Evolutionary conservation across 768 basidiomycete genomes (phyloP).

Genomic region (Hemileccinum impolitum): DNA sequence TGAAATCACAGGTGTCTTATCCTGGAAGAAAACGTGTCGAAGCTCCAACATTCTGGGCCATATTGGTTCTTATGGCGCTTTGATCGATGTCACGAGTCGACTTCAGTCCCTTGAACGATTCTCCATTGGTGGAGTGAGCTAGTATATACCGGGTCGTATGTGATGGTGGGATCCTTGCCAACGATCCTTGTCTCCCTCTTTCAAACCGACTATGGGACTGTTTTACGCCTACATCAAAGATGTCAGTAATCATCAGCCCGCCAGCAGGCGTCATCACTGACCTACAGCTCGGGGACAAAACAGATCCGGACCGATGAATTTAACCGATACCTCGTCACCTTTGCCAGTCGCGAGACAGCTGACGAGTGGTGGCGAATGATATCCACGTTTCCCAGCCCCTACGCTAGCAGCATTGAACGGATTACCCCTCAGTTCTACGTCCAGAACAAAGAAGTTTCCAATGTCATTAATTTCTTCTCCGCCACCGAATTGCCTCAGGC

Average conservation of each 20-base stretch:
- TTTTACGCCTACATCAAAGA: constrained; percentile 2
- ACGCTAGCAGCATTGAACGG: background rate
- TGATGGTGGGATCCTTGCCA: too few species aligned
- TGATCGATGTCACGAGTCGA: too few species aligned
- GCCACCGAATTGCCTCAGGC: background rate
- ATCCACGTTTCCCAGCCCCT: constrained; percentile 10
- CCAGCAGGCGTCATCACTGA: background rate
- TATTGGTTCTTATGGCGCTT: too few species aligned
- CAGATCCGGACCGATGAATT: background rate
- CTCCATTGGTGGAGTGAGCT: too few species aligned
- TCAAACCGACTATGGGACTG: background rate
- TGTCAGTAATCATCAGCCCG: background rate
- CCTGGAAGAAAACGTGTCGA: too few species aligned
- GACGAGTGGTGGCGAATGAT: constrained; percentile 28
- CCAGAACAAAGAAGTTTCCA: background rate
- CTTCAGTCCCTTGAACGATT: too few species aligned
- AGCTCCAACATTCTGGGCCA: too few species aligned
- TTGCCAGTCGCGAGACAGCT: constrained; percentile 20
- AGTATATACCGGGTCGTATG: too few species aligned
- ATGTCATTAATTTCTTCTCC: background rate
- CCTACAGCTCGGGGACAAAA: background rate
- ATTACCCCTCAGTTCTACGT: constrained; percentile 2
- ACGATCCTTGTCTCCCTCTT: background rate
- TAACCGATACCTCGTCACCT: constrained; percentile 18
- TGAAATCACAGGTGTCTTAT: too few species aligned